Evolutionary conservation across 768 basidiomycete species (phyloP).

Genomic region (Russula vinacea): DNA sequence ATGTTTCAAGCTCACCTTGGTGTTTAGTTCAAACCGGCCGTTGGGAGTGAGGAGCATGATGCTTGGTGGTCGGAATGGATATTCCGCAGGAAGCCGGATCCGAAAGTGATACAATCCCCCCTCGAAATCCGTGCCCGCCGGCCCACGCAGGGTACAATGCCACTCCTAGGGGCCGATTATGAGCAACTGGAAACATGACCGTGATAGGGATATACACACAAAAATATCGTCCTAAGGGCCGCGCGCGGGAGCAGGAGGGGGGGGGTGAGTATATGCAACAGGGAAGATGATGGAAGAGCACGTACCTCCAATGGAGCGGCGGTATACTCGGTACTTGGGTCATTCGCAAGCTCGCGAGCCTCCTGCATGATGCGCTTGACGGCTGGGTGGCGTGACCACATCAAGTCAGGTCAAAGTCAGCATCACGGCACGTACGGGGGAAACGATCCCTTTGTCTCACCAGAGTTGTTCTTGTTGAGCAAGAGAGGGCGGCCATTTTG

Average conservation of each 20-base stretch:
- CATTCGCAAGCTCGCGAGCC: slow-evolving; percentile 81
- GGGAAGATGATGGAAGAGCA: not conserved
- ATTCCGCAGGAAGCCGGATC: slow-evolving; percentile 85
- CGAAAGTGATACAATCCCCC: slow-evolving; percentile 97
- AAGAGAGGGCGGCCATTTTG: slow-evolving; percentile 37
- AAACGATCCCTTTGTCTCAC: slow-evolving; percentile 41
- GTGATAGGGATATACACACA: slow-evolving; percentile 45
- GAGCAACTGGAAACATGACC: slow-evolving; percentile 11
- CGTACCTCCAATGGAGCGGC: slow-evolving; percentile 77
- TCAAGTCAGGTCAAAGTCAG: not conserved
- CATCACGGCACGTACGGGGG: not conserved
- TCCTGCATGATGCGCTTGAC: slow-evolving; percentile 98
- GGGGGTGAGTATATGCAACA: slow-evolving; percentile 13
- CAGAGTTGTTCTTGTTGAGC: slow-evolving; percentile 90
- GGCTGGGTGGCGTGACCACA: slow-evolving; percentile 44
- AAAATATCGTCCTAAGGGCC: slow-evolving; percentile 76
- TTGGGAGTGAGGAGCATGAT: slow-evolving; percentile 95
- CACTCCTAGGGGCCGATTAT: slow-evolving; percentile 56
- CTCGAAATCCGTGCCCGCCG: slow-evolving; percentile 84
- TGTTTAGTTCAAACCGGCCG: slow-evolving; percentile 94
- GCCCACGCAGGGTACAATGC: slow-evolving; percentile 96
- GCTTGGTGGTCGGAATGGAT: slow-evolving; percentile 94
- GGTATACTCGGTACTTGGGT: slow-evolving; percentile 81
- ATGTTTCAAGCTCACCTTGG: slow-evolving; percentile 59
- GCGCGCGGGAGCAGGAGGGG: not conserved